A percentile compares a stretch with the other conserved stretches of the same genome.
Evolutionary conservation across 306 rosid species (phyloP).

Genomic region (Cicer yamashitae): DNA sequence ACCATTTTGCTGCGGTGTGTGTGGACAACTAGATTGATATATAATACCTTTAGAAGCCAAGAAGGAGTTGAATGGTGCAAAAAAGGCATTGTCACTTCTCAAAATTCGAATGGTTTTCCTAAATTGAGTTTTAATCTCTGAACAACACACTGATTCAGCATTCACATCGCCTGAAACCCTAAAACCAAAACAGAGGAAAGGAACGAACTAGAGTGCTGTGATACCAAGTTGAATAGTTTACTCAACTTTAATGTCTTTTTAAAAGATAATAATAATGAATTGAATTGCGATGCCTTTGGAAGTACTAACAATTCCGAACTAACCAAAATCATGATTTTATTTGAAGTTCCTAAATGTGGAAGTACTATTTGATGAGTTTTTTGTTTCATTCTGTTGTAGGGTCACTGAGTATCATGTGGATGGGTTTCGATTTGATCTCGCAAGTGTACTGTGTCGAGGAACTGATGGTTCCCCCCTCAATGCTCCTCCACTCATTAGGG

Average conservation of each 20-base stretch:
- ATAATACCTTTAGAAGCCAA: not conserved
- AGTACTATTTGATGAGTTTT: constrained; percentile 33
- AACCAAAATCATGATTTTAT: constrained; percentile 15
- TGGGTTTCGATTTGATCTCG: constrained; percentile 97
- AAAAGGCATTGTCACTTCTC: too few species aligned
- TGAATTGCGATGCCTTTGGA: constrained; percentile 11
- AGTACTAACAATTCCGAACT: constrained; percentile 23
- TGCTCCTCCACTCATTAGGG: constrained; percentile 84
- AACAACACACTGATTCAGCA: too few species aligned
- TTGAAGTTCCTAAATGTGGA: constrained; percentile 4
- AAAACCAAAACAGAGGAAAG: too few species aligned
- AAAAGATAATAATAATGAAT: constrained; percentile 19
- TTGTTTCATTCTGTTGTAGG: constrained; percentile 57
- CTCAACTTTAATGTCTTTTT: constrained; percentile 2
- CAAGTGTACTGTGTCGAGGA: constrained; percentile 94
- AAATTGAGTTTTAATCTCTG: not conserved
- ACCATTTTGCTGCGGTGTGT: not conserved
- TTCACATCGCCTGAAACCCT: too few species aligned
- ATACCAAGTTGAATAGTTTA: too few species aligned
- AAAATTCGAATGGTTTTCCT: not conserved
- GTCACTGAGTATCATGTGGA: constrained; percentile 92
- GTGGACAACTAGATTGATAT: not conserved
- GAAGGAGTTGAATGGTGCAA: not conserved
- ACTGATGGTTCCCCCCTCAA: constrained; percentile 79
- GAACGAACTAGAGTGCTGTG: too few species aligned